These are phyloP conservation scores for Truncatella angustata DNA, from an alignment of 2,329 filamentous ascomycete genomes.

Conservation along the genomic window DNA sequence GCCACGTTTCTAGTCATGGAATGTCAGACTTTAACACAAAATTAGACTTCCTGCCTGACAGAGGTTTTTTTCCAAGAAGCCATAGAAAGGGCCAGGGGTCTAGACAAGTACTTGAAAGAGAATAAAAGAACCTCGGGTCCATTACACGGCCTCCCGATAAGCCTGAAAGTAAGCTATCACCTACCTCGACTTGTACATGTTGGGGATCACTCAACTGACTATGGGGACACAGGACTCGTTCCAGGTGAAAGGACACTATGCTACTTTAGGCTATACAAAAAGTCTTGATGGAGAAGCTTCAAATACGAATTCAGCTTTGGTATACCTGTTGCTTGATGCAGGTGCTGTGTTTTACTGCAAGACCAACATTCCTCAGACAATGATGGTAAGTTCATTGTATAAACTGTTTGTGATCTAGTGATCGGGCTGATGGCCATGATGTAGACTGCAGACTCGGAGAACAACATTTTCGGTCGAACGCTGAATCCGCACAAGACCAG, in stretches of 20 bases:
- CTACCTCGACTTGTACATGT: background rate
- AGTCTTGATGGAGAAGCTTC: slow-evolving; percentile 3
- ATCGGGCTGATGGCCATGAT: too few species aligned
- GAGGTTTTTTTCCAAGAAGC: slow-evolving; percentile 51
- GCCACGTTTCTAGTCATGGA: background rate
- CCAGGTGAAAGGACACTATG: slow-evolving; percentile 49
- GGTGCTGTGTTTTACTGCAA: background rate
- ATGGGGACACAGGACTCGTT: slow-evolving; percentile 59
- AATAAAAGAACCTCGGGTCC: slow-evolving; percentile 50
- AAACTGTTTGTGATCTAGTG: too few species aligned
- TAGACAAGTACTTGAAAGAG: slow-evolving; percentile 41
- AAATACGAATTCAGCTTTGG: slow-evolving; percentile 29
- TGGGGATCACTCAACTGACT: slow-evolving; percentile 7
- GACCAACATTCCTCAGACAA: slow-evolving; percentile 39
- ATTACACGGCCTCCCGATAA: slow-evolving; percentile 59
- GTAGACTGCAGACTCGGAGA: slow-evolving; percentile 32
- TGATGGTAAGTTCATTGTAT: slow-evolving; percentile 42
- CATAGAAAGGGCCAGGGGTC: slow-evolving; percentile 36
- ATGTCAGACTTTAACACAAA: background rate
- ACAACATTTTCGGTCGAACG: slow-evolving; percentile 39
- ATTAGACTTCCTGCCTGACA: slow-evolving; percentile 30
- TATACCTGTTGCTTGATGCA: slow-evolving; percentile 36
- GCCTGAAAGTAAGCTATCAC: slow-evolving; percentile 22
- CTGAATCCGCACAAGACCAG: slow-evolving; percentile 36
- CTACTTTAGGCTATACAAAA: slow-evolving; percentile 52